Base-by-base conservation (phyloP, 306 rosid species). In the Oemleria cerasiformis region DNA sequence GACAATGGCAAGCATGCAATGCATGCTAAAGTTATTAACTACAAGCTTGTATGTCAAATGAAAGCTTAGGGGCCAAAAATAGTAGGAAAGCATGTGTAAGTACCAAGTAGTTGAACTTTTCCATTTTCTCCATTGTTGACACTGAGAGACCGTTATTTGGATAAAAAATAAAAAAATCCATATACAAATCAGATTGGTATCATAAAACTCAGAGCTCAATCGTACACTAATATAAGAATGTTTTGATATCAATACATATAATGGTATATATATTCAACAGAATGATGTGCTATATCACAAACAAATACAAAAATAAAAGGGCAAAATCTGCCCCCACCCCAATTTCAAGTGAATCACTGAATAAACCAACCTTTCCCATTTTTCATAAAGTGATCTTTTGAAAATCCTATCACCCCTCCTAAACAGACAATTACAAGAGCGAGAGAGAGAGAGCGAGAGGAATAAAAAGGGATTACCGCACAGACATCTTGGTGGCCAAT, bases 281-380 rank as follows among this genome's bases (percentile, higher is more conserved):
- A 41, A 63, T 70, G 71, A 63, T 70, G 71, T 64, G n/a, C 76
- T 54, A 68, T 62, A 62, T 79, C 78, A 54, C 83, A 79, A 54
- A 41, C 79, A 64, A 61, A 66, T 39, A 56, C 21, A 48, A 74
- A 63, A 44, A 54, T 34, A 75, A 23, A 59, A 51, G 43, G 41
- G 70, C 62, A 51, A 73, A 60, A 64, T 51, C 44, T 19, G 66
- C 30, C 69, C 38, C 72, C 61, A 8, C 40, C 60, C 47, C 20
- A 47, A 47, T 61, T 51, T 68, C 51, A 47, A 44, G 59, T 53
- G 56, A 66, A 67, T 61, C 78, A 59, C 57, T 50, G 70, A 66
- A 72, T 45, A 70, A 65, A 36, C 68, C 65, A 41, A 38, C 20
- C 38, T 12, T 78, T 73, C 45, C 65, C 64, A 65, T 72, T 38